These are phyloP conservation scores for Fusarium longipes DNA, from an alignment of 2,329 filamentous ascomycete species.

Conservation along the genomic window DNA sequence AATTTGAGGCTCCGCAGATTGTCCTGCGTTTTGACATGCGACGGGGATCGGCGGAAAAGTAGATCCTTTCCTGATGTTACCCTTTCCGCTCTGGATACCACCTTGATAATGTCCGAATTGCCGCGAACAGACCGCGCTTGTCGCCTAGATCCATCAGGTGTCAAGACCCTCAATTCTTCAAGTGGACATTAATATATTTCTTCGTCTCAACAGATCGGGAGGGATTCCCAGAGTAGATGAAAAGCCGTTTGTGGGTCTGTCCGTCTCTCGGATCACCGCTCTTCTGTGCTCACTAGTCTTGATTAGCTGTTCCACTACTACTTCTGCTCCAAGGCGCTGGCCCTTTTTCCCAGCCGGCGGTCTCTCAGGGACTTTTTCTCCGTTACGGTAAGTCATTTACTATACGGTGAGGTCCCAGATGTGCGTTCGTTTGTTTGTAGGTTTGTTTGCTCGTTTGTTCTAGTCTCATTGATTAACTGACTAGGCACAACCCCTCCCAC, in stretches of 20 bases:
- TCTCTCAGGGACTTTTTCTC: background rate
- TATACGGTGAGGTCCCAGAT: background rate
- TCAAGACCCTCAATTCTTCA: background rate
- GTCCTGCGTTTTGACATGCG: background rate
- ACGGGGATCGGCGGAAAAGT: rapidly evolving
- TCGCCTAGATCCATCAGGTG: background rate
- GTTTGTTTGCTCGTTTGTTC: too few relatives aligned
- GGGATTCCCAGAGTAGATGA: background rate
- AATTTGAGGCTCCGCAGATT: background rate
- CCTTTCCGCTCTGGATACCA: background rate
- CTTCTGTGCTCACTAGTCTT: background rate
- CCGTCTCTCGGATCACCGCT: background rate
- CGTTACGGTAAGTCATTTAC: background rate
- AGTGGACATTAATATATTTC: background rate
- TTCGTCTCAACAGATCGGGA: background rate
- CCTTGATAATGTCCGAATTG: background rate
- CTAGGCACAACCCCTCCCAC: too few relatives aligned
- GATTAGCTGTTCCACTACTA: background rate
- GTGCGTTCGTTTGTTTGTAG: too few relatives aligned
- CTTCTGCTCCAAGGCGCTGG: background rate
- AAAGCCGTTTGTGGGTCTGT: background rate
- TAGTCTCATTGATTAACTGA: too few relatives aligned
- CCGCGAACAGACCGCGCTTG: background rate
- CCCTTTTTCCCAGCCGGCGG: background rate
- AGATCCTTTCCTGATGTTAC: background rate